Evolutionary conservation across 2,329 filamentous ascomycete species (phyloP).

Genomic region (Pseudogymnoascus sp.): DNA sequence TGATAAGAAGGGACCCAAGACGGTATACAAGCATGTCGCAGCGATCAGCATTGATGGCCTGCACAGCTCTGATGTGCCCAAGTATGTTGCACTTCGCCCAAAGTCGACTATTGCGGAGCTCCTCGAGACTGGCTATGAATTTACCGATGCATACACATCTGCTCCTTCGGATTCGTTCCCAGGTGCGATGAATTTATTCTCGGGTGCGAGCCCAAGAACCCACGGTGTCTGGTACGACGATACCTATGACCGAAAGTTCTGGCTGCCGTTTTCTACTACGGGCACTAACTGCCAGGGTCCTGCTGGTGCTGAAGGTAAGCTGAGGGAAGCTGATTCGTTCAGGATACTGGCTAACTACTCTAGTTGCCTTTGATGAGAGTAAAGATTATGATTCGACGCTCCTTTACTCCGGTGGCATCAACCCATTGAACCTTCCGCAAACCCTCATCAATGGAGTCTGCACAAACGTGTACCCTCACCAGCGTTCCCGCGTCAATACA

Average conservation of each 20-base stretch:
- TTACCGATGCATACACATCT: constrained; percentile 24
- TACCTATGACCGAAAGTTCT: constrained; percentile 23
- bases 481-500: constrained; percentile 26
- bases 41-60: constrained; percentile 24
- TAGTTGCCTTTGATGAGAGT: constrained; percentile 24
- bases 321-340: not conserved
- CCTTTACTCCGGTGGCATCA: constrained; percentile 25
- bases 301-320: constrained; percentile 24
- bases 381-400: constrained; percentile 22
- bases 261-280: constrained; percentile 12
- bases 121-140: constrained; percentile 22
- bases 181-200: constrained; percentile 21
- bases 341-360: not conserved
- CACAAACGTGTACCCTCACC: constrained; percentile 24
- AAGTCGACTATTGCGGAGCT: constrained; percentile 20
- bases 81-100: constrained; percentile 20
- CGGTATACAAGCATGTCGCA: constrained; percentile 21
- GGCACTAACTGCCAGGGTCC: constrained; percentile 22
- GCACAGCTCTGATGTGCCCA: constrained; percentile 22
- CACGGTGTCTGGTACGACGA: constrained; percentile 19
- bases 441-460: constrained; percentile 20
- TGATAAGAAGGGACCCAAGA: constrained; percentile 11
- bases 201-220: constrained; percentile 24
- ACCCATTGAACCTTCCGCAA: constrained; percentile 22
- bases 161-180: constrained; percentile 28